These are phyloP conservation scores for Aspergillus latus DNA, from an alignment of 2,329 filamentous ascomycete genomes.

Conservation along the genomic window DNA sequence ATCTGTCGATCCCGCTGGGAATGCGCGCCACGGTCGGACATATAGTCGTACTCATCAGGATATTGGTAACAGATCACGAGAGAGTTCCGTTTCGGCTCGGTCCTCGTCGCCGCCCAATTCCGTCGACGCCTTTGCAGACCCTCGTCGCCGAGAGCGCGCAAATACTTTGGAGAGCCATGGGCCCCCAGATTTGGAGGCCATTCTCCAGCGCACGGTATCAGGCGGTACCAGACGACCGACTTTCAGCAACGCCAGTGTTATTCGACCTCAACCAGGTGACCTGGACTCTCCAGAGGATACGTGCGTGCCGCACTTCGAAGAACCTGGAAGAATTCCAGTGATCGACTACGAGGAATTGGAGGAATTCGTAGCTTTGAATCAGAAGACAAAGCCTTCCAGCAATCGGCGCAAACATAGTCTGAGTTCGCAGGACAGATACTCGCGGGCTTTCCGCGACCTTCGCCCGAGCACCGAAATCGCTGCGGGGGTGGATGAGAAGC, in stretches of 20 bases:
- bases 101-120: slow-evolving; percentile 91
- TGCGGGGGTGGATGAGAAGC: slow-evolving; percentile 39
- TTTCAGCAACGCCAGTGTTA: slow-evolving; percentile 59
- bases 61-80: slow-evolving; percentile 43
- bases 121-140: slow-evolving; percentile 93
- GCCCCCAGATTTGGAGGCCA: slow-evolving; percentile 56
- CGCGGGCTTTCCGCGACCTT: slow-evolving; percentile 62
- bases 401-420: slow-evolving; percentile 45
- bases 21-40: slow-evolving; percentile 34
- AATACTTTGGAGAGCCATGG: slow-evolving; percentile 63
- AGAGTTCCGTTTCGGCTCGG: slow-evolving; percentile 57
- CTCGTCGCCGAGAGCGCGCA: slow-evolving; percentile 76
- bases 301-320: slow-evolving; percentile 78
- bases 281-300: slow-evolving; percentile 59
- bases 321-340: slow-evolving; percentile 76
- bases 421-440: slow-evolving; percentile 52
- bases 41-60: slow-evolving; percentile 42
- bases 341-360: slow-evolving; percentile 92
- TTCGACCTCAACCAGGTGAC: slow-evolving; percentile 48
- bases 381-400: slow-evolving; percentile 47
- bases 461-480: slow-evolving; percentile 43
- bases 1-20: slow-evolving; percentile 44
- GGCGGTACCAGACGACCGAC: slow-evolving; percentile 64
- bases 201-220: slow-evolving; percentile 70
- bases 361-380: slow-evolving; percentile 72